Percentiles rank a stretch among this genome's conserved stretches.
Evolutionary conservation across 176 grass and related monocot genomes (phyloP).

Genomic region (Aegilops bicornis): DNA sequence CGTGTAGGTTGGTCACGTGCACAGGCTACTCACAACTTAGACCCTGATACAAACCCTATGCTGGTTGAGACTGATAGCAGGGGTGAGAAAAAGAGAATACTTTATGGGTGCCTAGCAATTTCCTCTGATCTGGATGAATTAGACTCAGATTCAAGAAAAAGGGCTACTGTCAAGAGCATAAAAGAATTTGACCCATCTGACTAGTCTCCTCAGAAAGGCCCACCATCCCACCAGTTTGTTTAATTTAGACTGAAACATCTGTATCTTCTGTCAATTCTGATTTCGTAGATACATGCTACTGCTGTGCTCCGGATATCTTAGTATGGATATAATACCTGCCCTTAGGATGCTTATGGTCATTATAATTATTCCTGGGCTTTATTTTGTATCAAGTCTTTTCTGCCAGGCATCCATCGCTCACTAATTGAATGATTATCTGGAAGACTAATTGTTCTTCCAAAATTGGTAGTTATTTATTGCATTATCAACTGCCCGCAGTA

Average conservation of each 20-base stretch:
- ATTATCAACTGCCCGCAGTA: conserved; percentile 3
- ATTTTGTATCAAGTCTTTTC: conserved; percentile 21
- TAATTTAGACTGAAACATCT: not conserved
- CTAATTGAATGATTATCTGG: conserved; percentile 17
- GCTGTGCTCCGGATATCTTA: not conserved
- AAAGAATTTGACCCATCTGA: conserved; percentile 80
- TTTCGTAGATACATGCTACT: conserved; percentile 19
- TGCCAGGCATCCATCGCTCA: not conserved
- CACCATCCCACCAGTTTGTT: conserved; percentile 27
- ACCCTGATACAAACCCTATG: conserved; percentile 71
- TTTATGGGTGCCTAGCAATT: conserved; percentile 87
- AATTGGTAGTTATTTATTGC: not conserved
- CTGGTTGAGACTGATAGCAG: conserved; percentile 67
- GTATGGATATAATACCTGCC: conserved; percentile 15
- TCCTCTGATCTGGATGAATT: conserved; percentile 70
- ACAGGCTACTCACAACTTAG: conserved; percentile 43
- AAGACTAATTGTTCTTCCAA: conserved; percentile 11
- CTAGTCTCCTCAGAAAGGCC: conserved; percentile 34
- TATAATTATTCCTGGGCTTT: conserved; percentile 2
- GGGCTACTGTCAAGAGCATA: conserved; percentile 75
- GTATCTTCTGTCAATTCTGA: not conserved
- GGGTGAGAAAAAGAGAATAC: conserved; percentile 80
- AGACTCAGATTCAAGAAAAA: conserved; percentile 85
- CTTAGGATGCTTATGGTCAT: conserved; percentile 17
- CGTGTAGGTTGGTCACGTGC: conserved; percentile 65